Conservation (phyloP, 1,139 yeast species). For the Lodderomyces jiufengensis region DNA sequence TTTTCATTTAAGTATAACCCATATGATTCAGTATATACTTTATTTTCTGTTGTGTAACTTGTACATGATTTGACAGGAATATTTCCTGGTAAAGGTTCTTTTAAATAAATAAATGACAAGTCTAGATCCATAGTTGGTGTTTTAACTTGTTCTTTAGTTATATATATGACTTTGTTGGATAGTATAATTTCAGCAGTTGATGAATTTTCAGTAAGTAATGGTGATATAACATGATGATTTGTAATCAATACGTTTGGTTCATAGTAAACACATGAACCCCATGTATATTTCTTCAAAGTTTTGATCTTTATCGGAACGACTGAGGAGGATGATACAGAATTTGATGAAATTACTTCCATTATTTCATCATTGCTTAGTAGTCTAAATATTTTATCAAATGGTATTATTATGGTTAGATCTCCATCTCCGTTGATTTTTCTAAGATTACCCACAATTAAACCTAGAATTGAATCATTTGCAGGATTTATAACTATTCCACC, state of each 20-base stretch:
- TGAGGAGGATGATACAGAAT: not conserved
- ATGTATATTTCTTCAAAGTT: constrained; percentile 13
- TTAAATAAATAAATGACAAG: constrained; percentile 32
- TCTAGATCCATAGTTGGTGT: constrained; percentile 34
- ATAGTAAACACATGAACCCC: constrained; percentile 38
- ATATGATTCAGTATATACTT: constrained; percentile 50
- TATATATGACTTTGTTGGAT: constrained; percentile 4
- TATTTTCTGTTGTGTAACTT: constrained; percentile 25
- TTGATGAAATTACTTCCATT: not conserved
- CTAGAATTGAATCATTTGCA: constrained; percentile 28
- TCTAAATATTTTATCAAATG: constrained; percentile 38
- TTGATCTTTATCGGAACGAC: constrained; percentile 9
- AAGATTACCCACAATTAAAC: constrained; percentile 52
- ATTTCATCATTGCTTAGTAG: constrained; percentile 5
- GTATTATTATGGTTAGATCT: constrained; percentile 46
- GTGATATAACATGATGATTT: constrained; percentile 32
- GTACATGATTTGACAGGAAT: not conserved
- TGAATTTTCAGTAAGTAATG: constrained; percentile 6
- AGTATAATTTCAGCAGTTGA: not conserved
- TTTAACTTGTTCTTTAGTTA: constrained; percentile 6
- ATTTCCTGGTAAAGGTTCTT: constrained; percentile 11
- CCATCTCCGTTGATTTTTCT: constrained; percentile 59
- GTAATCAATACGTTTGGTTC: constrained; percentile 28
- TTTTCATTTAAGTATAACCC: constrained; percentile 45
- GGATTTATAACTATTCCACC: constrained; percentile 46